phyloP scores from a whole-genome alignment of 257 asterid species.

The Scutellaria galericulata region DNA sequence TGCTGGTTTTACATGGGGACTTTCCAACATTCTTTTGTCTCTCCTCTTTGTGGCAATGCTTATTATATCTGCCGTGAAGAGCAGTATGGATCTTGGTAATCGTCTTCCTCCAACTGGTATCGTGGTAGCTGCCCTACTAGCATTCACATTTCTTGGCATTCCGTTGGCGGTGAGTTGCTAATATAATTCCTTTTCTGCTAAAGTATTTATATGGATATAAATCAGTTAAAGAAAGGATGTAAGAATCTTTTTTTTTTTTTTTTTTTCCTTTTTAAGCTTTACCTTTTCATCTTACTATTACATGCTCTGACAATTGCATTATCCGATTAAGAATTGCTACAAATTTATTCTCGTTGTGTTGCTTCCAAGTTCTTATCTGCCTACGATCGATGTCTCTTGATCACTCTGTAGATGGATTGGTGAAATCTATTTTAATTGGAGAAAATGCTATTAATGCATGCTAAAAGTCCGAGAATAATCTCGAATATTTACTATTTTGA shows the following conservation, averaged over 20 bases:
- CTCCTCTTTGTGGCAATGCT: slow-evolving; percentile 77
- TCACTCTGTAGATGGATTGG: not conserved
- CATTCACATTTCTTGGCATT: slow-evolving; percentile 78
- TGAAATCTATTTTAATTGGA: not conserved
- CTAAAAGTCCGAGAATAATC: not conserved
- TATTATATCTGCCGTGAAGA: slow-evolving; percentile 53
- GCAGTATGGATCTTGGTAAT: slow-evolving; percentile 48
- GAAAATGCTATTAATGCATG: not conserved
- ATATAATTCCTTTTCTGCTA: not conserved
- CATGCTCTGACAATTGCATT: not conserved
- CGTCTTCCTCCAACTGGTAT: slow-evolving; percentile 63
- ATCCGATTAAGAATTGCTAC: not conserved
- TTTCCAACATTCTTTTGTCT: slow-evolving; percentile 72
- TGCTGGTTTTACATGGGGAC: slow-evolving; percentile 90
- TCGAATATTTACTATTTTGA: slow-evolving; percentile 1
- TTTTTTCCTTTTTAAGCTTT: no score
- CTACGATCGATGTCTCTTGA: not conserved
- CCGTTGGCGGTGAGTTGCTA: slow-evolving; percentile 74
- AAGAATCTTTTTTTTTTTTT: no score
- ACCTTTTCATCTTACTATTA: not conserved
- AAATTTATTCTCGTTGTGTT: not conserved
- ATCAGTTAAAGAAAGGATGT: not conserved
- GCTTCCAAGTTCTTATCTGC: slow-evolving; percentile 18
- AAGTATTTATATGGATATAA: not conserved
- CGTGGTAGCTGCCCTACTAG: slow-evolving; percentile 69